Percentiles rank a stretch among this genome's conserved stretches.
These are phyloP conservation scores for Paragyromitra xinjiangensis DNA, from an alignment of 495 filamentous ascomycete species.

Conservation along the genomic window DNA sequence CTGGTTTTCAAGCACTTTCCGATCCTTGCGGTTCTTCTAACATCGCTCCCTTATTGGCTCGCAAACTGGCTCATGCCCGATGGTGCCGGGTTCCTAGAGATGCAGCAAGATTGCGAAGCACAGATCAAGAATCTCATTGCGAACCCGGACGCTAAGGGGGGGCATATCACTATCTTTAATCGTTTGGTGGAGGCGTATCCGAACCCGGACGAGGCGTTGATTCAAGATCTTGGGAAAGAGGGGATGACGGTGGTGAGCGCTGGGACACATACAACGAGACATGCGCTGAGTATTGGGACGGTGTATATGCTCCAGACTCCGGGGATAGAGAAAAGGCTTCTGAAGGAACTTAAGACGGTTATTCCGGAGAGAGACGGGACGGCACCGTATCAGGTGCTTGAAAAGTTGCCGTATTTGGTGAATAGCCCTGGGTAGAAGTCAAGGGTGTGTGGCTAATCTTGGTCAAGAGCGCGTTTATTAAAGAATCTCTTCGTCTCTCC, in stretches of 20 bases:
- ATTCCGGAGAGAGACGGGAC: constrained; percentile 20
- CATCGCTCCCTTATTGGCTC: constrained; percentile 48
- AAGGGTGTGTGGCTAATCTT: not conserved
- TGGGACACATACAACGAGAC: constrained; percentile 59
- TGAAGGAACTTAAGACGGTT: constrained; percentile 57
- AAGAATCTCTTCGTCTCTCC: constrained; percentile 32
- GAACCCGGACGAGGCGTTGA: constrained; percentile 49
- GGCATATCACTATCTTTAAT: constrained; percentile 58
- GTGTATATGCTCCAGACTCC: constrained; percentile 57
- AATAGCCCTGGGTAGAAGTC: not conserved
- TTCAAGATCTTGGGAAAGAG: constrained; percentile 58
- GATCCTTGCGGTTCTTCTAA: constrained; percentile 44
- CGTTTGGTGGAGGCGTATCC: constrained; percentile 55
- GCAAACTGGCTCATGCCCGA: constrained; percentile 34
- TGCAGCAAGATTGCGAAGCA: constrained; percentile 34
- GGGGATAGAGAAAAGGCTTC: constrained; percentile 42
- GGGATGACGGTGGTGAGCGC: constrained; percentile 58
- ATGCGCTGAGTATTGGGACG: constrained; percentile 53
- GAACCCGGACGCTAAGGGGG: constrained; percentile 41
- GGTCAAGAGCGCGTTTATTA: constrained; percentile 27
- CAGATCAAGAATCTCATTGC: not conserved
- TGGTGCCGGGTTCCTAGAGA: constrained; percentile 42
- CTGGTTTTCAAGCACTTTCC: constrained; percentile 58
- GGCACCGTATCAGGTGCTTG: constrained; percentile 48
- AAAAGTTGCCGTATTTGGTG: constrained; percentile 59